Percentiles rank a stretch among this genome's conserved stretches.
These are phyloP conservation scores for Plasmodium gaboni DNA, from an alignment of 169 alveolate genomes.

Conservation along the genomic window DNA sequence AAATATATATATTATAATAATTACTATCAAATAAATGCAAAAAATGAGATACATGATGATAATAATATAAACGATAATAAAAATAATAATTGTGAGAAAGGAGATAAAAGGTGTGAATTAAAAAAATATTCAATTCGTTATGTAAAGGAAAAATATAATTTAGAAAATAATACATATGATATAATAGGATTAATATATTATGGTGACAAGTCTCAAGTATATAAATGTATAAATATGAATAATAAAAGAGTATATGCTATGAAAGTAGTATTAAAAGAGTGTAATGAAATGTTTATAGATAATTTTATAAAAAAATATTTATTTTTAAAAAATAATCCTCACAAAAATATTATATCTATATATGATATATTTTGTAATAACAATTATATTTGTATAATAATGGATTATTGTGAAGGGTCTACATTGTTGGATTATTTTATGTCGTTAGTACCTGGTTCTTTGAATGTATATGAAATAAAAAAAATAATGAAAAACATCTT, in stretches of 20 bases:
- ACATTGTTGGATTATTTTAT: conserved; percentile 65
- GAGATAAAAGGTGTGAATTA: neutral
- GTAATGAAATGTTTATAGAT: conserved; percentile 3
- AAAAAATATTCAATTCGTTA: conserved; percentile 1
- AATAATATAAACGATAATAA: neutral
- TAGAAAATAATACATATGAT: conserved; percentile 14
- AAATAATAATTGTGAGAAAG: neutral
- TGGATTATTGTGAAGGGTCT: conserved; percentile 68
- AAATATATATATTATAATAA: neutral
- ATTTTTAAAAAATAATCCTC: conserved; percentile 43
- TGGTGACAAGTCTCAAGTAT: conserved; percentile 74
- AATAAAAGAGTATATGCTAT: conserved; percentile 56
- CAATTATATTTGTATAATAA: conserved; percentile 28
- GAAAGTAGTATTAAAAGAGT: conserved; percentile 52
- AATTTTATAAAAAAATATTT: conserved; percentile 27
- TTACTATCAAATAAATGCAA: neutral
- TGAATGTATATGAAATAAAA: conserved; percentile 63
- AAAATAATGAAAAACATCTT: conserved; percentile 79
- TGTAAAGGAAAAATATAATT: neutral
- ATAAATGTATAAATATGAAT: conserved; percentile 46
- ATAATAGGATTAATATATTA: conserved; percentile 53
- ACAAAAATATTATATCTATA: conserved; percentile 60
- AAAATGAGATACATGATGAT: neutral
- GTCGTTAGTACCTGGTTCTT: conserved; percentile 75
- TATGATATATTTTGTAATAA: conserved; percentile 45